These are phyloP conservation scores for Sporisorium scitamineum DNA, from an alignment of 1,284 basidiomycete species.

Conservation along the genomic window DNA sequence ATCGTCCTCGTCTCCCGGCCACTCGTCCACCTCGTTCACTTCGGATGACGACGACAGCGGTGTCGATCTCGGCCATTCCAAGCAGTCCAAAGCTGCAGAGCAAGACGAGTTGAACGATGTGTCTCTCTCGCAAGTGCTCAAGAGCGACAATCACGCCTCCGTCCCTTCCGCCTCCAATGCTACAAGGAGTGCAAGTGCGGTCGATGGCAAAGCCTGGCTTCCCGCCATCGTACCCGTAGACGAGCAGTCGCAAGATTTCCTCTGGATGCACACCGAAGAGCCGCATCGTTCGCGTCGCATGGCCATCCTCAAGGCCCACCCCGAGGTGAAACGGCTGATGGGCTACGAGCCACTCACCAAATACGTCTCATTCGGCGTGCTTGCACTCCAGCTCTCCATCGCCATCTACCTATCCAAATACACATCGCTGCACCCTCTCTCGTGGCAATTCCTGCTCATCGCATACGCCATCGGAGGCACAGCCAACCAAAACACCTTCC, in stretches of 20 bases:
- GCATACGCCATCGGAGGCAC: slow-evolving; percentile 93
- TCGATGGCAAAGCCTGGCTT: slow-evolving; percentile 59
- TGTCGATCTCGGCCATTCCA: not conserved
- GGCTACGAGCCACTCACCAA: slow-evolving; percentile 91
- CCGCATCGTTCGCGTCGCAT: slow-evolving; percentile 88
- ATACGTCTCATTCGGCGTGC: slow-evolving; percentile 84
- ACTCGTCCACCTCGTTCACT: slow-evolving; percentile 38
- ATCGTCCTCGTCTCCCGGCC: slow-evolving; percentile 23
- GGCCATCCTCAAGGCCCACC: slow-evolving; percentile 93
- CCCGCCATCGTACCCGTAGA: slow-evolving; percentile 58
- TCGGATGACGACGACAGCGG: slow-evolving; percentile 22
- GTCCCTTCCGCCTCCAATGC: not conserved
- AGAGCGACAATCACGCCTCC: not conserved
- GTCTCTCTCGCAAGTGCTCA: not conserved
- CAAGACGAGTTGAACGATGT: slow-evolving; percentile 24
- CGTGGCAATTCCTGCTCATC: slow-evolving; percentile 78
- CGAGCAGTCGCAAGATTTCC: slow-evolving; percentile 69
- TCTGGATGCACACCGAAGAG: slow-evolving; percentile 98
- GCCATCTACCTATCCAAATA: slow-evolving; percentile 71
- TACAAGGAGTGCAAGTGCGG: not conserved
- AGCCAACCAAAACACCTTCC: slow-evolving; percentile 95
- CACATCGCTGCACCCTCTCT: slow-evolving; percentile 74
- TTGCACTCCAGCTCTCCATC: slow-evolving; percentile 79
- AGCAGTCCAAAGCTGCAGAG: not conserved
- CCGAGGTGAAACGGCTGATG: slow-evolving; percentile 94